Base-by-base conservation (phyloP, 2,329 filamentous ascomycete species). In the Talaromyces sp. region DNA sequence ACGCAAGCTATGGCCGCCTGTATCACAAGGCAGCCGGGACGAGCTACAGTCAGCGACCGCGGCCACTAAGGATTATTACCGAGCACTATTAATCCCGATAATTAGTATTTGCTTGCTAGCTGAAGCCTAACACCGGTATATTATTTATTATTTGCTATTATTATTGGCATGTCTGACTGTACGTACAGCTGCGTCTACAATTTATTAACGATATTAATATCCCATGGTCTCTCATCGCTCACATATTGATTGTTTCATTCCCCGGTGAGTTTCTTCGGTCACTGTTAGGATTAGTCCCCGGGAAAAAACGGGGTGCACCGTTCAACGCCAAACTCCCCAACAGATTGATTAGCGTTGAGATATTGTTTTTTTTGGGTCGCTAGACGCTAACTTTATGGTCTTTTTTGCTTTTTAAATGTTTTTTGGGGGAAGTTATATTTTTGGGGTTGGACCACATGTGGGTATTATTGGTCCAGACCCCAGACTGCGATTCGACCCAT, bases 1-100 rank as follows among this genome's bases (percentile, higher is more conserved):
- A 26, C 52, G 19, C 38, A 58, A 46, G 26, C n/a, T 26, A 31
- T 48, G 17, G 19, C 27, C n/a, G 27, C 43, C 27, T 43, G 38
- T 24, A 60, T 60, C 53, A 60, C 58, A 50, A 60, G 58, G 41
- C 6, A 29, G 27, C 2, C 27, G 27, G 27, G 54, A 46, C 26
- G 38, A 48, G 53, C 21, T 11, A 21, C 38, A 14, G 32, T 26
- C 54, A 9, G 24, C 24, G n/a, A n/a, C n/a, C n/a, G n/a, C n/a
- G n/a, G n/a, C n/a, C n/a, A n/a, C n/a, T n/a, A n/a, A n/a, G n/a
- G n/a, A n/a, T n/a, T n/a, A n/a, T 46, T 46, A 24, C 43, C 43
- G 43, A 46, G 11, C 43, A 10, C 21, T 11, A 17, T 24, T 24
- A 46, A 24, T 46, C 26, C 26, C 26, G 26, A 26, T 26, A 26